phyloP scores from a whole-genome alignment of 1,139 yeast genomes.

The Candida neerlandica region DNA sequence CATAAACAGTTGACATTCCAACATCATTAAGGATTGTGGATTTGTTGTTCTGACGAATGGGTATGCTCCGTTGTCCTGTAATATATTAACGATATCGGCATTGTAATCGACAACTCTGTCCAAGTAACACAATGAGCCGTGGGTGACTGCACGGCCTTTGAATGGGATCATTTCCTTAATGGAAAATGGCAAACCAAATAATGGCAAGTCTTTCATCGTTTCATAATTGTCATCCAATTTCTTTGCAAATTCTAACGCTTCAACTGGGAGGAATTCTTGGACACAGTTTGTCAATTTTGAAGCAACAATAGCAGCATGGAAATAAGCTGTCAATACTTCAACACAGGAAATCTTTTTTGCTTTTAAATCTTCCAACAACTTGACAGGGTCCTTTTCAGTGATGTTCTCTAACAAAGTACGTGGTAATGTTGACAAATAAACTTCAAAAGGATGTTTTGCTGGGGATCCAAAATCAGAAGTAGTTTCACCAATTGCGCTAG shows the following conservation, averaged over 20 bases:
- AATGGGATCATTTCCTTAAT: slow-evolving; percentile 24
- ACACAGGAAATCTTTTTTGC: slow-evolving; percentile 22
- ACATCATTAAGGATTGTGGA: slow-evolving; percentile 61
- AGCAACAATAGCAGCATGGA: slow-evolving; percentile 26
- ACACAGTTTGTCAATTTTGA: slow-evolving; percentile 26
- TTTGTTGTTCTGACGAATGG: slow-evolving; percentile 48
- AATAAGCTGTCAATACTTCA: slow-evolving; percentile 32
- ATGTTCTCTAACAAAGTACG: slow-evolving; percentile 14
- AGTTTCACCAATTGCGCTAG: slow-evolving; percentile 22
- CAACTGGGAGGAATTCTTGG: slow-evolving; percentile 23
- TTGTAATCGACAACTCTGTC: slow-evolving; percentile 25
- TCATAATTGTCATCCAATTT: slow-evolving; percentile 19
- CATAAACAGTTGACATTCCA: slow-evolving; percentile 52
- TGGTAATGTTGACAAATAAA: slow-evolving; percentile 18
- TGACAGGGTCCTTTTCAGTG: slow-evolving; percentile 22
- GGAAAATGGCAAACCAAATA: slow-evolving; percentile 28
- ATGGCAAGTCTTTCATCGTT: slow-evolving; percentile 19
- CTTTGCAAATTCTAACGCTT: slow-evolving; percentile 21
- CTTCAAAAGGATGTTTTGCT: slow-evolving; percentile 22
- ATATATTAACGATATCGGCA: slow-evolving; percentile 24
- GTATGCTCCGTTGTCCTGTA: slow-evolving; percentile 23
- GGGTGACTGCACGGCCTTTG: slow-evolving; percentile 21
- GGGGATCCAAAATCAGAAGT: slow-evolving; percentile 26
- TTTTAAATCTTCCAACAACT: slow-evolving; percentile 17
- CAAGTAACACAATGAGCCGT: slow-evolving; percentile 25